Conservation (phyloP, 345 rosid species). For the Acer yangbiense region DNA sequence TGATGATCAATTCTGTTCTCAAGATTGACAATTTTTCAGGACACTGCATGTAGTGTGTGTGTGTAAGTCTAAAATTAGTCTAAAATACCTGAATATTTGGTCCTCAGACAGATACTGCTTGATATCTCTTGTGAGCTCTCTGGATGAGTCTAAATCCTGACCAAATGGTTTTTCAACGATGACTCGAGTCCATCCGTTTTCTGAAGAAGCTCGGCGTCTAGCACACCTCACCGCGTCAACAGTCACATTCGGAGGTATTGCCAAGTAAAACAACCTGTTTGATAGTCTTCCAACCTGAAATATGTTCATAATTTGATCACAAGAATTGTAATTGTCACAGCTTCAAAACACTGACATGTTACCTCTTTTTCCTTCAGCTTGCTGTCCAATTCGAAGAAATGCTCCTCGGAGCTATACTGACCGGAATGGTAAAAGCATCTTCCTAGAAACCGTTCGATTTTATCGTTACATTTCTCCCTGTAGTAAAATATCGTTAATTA, state of each 20-base stretch:
- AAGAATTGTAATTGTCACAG: neutral
- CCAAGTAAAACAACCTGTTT: conserved; percentile 57
- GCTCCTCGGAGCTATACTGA: conserved; percentile 50
- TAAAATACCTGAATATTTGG: conserved; percentile 52
- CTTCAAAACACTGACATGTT: neutral
- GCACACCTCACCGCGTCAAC: conserved; percentile 51
- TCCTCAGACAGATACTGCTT: conserved; percentile 45
- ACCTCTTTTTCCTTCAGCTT: conserved; percentile 55
- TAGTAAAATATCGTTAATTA: neutral
- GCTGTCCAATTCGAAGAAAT: conserved; percentile 42
- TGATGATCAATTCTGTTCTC: conserved; percentile 53
- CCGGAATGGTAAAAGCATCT: conserved; percentile 57
- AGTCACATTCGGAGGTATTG: conserved; percentile 49
- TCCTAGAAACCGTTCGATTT: conserved; percentile 43
- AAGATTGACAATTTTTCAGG: neutral
- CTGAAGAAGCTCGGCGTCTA: conserved; percentile 48
- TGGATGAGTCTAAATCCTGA: conserved; percentile 50
- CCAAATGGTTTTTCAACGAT: conserved; percentile 63
- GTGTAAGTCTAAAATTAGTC: neutral
- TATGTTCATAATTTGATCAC: neutral
- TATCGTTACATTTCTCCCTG: conserved; percentile 48
- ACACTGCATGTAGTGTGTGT: no score
- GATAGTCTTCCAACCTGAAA: conserved; percentile 46
- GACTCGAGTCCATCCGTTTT: conserved; percentile 54
- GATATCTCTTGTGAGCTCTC: conserved; percentile 40